phyloP scores from a whole-genome alignment of 768 basidiomycete species.

The Tylopilus vinaceipallidus region DNA sequence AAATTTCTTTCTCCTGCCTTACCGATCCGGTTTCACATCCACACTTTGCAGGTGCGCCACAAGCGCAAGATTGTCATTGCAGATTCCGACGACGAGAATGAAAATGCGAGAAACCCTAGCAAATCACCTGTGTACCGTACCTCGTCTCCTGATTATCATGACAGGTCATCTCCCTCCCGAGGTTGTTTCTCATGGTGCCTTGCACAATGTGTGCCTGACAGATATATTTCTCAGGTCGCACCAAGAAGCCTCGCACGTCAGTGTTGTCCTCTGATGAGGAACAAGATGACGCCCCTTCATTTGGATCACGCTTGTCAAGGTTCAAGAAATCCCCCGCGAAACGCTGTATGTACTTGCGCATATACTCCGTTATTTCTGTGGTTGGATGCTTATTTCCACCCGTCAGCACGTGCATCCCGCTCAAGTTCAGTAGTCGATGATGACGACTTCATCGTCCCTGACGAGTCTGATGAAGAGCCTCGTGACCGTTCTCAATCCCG shows the following conservation, averaged over 20 bases:
- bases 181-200: conserved; percentile 13
- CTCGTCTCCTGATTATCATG: conserved; percentile 29
- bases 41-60: conserved; percentile 33
- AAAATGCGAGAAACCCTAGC: background rate
- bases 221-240: conserved; percentile 34
- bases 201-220: conserved; percentile 2
- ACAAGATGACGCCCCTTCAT: conserved; percentile 43
- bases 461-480: conserved; percentile 58
- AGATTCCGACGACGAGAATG: conserved; percentile 69
- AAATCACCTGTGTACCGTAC: conserved; percentile 20
- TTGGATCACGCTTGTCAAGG: conserved; percentile 57
- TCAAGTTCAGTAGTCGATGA: conserved; percentile 53
- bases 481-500: conserved; percentile 51
- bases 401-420: conserved; percentile 40
- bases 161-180: conserved; percentile 27
- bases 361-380: background rate
- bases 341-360: conserved; percentile 38
- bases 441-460: conserved; percentile 69
- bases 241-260: conserved; percentile 63
- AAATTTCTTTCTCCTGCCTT: background rate
- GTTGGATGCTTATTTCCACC: conserved; percentile 8
- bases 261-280: conserved; percentile 49
- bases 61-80: conserved; percentile 71
- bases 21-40: background rate
- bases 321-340: conserved; percentile 66